Percentiles rank a stretch among this genome's conserved stretches.
phyloP scores from a whole-genome alignment of 2,329 filamentous ascomycete species.

The Colletotrichum liriopes region DNA sequence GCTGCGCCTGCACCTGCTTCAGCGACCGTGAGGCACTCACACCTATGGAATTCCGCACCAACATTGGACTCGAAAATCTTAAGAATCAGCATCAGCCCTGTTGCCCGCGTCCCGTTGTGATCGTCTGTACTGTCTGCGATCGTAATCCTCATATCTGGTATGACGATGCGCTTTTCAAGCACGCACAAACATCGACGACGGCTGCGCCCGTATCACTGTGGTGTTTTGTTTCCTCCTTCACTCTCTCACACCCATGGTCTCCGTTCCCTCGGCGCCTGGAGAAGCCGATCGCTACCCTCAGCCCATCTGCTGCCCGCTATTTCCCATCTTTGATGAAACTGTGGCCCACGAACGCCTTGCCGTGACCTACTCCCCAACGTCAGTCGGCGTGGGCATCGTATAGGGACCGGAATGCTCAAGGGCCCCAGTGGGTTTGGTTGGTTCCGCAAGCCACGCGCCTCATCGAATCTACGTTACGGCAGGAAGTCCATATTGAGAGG shows the following conservation, averaged over 20 bases:
- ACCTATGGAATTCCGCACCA: neutral
- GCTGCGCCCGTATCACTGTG: neutral
- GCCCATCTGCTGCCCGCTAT: constrained; percentile 19
- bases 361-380: constrained; percentile 11
- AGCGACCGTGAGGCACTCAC: neutral
- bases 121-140: constrained; percentile 35
- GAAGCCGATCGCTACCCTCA: constrained; percentile 26
- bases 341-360: constrained; percentile 20
- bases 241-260: constrained; percentile 36
- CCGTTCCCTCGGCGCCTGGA: constrained; percentile 25
- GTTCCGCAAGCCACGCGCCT: constrained; percentile 32
- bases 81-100: constrained; percentile 25
- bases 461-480: constrained; percentile 36
- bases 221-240: constrained; percentile 29
- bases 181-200: constrained; percentile 16
- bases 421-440: constrained; percentile 1
- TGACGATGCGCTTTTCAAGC: constrained; percentile 12
- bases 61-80: neutral
- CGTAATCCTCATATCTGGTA: neutral
- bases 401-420: constrained; percentile 9
- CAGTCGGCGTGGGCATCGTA: constrained; percentile 20
- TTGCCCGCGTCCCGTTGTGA: constrained; percentile 18
- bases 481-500: constrained; percentile 24
- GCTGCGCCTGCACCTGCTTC: neutral
- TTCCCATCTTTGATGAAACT: constrained; percentile 32